Evolutionary conservation across 345 rosid genomes (phyloP).

Genomic region (Mallotus nudiflorus): DNA sequence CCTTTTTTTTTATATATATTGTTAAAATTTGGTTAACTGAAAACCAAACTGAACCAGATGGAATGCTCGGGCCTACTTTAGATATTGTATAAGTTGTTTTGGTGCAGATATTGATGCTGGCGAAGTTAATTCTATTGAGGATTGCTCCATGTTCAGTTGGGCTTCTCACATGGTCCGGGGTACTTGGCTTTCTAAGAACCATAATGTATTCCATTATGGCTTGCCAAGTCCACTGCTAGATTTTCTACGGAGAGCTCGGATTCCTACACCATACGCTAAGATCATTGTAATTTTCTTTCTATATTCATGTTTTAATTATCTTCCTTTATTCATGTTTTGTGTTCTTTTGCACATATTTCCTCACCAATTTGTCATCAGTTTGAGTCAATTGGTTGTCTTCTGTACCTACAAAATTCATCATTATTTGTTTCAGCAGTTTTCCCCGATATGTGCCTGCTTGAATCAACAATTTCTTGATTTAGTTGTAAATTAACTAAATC

Average conservation of each 20-base stretch:
- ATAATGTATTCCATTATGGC: conserved; percentile 67
- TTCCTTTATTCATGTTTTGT: conserved; percentile 13
- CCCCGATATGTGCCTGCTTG: background rate
- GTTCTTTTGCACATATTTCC: background rate
- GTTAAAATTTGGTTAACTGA: no score
- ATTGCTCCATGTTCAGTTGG: conserved; percentile 38
- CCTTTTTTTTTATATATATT: no score
- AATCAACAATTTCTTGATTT: background rate
- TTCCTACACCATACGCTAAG: conserved; percentile 10
- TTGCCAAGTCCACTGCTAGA: conserved; percentile 76
- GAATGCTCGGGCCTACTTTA: background rate
- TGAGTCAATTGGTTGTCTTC: background rate
- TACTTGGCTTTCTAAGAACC: conserved; percentile 81
- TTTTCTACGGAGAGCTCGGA: conserved; percentile 53
- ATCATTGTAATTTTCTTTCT: conserved; percentile 42
- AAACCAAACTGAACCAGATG: no score
- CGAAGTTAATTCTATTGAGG: conserved; percentile 37
- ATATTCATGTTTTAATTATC: conserved; percentile 24
- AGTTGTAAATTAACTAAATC: background rate
- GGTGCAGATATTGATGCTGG: conserved; percentile 72
- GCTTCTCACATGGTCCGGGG: conserved; percentile 88
- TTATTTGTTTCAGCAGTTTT: background rate
- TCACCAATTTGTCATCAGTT: background rate
- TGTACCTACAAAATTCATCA: background rate
- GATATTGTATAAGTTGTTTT: conserved; percentile 12